Conservation (phyloP, 2,329 filamentous ascomycete species). For the Fusarium bactridioides region DNA sequence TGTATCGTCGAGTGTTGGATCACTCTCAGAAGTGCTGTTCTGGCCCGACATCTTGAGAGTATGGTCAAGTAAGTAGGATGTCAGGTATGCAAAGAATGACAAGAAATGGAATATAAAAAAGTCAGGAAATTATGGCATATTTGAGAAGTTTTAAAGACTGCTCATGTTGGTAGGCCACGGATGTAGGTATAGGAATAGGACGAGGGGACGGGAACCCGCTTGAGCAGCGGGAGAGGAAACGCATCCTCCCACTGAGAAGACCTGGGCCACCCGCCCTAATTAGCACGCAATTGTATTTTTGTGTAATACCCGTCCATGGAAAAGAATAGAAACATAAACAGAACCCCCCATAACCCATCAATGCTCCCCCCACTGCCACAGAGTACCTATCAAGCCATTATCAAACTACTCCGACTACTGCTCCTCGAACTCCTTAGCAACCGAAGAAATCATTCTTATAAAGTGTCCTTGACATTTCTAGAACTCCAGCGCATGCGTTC, state of each 20-base stretch:
- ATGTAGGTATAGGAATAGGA: not conserved
- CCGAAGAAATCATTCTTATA: not conserved
- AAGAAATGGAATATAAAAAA: not conserved
- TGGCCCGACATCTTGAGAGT: not conserved
- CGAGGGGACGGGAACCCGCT: not conserved
- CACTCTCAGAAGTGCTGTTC: not conserved
- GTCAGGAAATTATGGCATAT: not conserved
- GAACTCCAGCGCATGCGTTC: not conserved
- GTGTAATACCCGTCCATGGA: not conserved
- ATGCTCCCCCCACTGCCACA: not conserved
- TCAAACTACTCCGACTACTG: not conserved
- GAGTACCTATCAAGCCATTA: not conserved
- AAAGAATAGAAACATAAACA: not conserved
- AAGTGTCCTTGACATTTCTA: not conserved
- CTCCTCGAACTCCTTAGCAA: not conserved
- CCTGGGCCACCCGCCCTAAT: not conserved
- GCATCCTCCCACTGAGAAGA: not conserved
- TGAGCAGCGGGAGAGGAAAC: not conserved
- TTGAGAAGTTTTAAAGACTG: not conserved
- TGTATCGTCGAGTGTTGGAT: not conserved
- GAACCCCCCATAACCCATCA: not conserved
- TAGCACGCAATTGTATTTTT: not conserved
- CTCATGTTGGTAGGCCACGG: not conserved
- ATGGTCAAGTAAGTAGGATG: not conserved
- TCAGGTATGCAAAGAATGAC: not conserved